Percentiles rank a stretch among this genome's conserved stretches.
phyloP scores from a whole-genome alignment of 768 basidiomycete genomes.

The Steccherinum ochraceum region DNA sequence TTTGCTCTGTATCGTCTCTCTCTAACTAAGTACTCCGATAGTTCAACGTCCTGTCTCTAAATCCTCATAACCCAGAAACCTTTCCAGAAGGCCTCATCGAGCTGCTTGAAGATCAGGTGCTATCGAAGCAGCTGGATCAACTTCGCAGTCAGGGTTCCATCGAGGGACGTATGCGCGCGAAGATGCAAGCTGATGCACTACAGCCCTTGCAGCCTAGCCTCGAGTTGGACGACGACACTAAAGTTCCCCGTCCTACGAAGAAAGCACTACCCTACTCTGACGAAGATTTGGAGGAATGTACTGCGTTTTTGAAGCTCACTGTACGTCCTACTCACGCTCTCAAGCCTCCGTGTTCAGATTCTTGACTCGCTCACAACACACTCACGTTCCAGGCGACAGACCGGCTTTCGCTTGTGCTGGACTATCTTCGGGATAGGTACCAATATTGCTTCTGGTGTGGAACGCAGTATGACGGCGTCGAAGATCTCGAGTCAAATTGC shows the following conservation, averaged over 20 bases:
- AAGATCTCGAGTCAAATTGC: conserved; percentile 59
- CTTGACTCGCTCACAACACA: not conserved
- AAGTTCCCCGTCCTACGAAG: conserved; percentile 10
- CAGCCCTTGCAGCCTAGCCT: conserved; percentile 35
- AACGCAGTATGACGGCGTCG: conserved; percentile 54
- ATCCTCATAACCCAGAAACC: conserved; percentile 55
- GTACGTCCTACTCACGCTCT: conserved; percentile 40
- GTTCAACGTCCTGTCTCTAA: conserved; percentile 82
- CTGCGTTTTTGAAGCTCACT: conserved; percentile 60
- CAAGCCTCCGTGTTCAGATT: too few species aligned
- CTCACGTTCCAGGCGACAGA: conserved; percentile 80
- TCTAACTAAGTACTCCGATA: conserved; percentile 22
- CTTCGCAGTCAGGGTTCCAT: conserved; percentile 18
- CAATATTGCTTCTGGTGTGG: conserved; percentile 90
- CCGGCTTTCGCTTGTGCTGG: conserved; percentile 58
- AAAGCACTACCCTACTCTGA: conserved; percentile 33
- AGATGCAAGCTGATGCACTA: conserved; percentile 74
- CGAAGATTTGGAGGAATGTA: conserved; percentile 60
- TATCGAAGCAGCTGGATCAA: conserved; percentile 18
- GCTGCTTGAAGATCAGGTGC: conserved; percentile 39
- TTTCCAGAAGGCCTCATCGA: conserved; percentile 65
- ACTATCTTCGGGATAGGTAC: conserved; percentile 68
- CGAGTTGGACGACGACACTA: conserved; percentile 21
- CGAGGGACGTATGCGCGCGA: conserved; percentile 52
- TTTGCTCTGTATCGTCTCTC: not conserved